Conservation (phyloP, 2,329 filamentous ascomycete species). For the Rugonectria rugulosa region DNA sequence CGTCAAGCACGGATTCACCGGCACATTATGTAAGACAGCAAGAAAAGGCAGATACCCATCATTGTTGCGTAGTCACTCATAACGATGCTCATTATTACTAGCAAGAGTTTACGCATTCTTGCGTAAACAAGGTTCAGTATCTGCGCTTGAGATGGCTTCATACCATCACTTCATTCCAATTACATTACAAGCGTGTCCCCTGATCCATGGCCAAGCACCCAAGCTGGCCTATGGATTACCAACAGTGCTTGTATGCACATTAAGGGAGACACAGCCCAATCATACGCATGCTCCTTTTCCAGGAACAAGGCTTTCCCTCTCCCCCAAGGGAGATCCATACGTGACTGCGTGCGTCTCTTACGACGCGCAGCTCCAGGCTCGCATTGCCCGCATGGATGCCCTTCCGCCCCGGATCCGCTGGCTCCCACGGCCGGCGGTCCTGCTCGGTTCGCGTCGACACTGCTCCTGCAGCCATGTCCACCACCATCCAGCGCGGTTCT, state of each 20-base stretch:
- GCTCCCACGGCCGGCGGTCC: constrained; percentile 10
- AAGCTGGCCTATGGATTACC: background rate
- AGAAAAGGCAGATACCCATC: no score
- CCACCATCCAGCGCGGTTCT: constrained; percentile 27
- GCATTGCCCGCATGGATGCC: constrained; percentile 16
- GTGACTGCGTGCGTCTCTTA: constrained; percentile 20
- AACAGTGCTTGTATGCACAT: background rate
- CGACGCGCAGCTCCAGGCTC: constrained; percentile 35
- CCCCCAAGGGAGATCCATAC: no score
- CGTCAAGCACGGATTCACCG: no score
- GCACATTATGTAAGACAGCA: no score
- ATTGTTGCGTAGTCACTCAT: no score
- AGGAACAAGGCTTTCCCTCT: no score
- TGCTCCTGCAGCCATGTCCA: constrained; percentile 30
- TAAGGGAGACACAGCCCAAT: background rate
- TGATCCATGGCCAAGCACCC: background rate
- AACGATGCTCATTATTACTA: background rate
- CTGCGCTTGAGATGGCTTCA: constrained; percentile 1
- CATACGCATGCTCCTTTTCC: no score
- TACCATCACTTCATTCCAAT: constrained; percentile 13
- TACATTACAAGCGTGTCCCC: constrained; percentile 14
- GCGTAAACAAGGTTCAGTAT: background rate
- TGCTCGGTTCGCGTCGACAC: constrained; percentile 29
- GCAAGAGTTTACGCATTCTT: background rate
- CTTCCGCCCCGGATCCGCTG: constrained; percentile 9